Base-by-base conservation (phyloP, 768 basidiomycete species). In the Termitomyces sp. region DNA sequence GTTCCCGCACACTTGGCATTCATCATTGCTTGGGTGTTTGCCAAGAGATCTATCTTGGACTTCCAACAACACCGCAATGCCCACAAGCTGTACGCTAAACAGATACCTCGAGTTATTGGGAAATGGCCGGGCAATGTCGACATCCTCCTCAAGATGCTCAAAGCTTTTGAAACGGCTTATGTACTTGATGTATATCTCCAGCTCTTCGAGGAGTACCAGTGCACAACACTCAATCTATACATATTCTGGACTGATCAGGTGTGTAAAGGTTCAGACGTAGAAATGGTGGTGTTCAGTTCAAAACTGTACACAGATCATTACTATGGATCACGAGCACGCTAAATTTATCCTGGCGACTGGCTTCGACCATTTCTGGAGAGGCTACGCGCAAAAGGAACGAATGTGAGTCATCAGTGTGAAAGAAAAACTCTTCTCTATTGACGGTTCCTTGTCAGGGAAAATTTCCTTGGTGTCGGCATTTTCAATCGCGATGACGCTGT, bases 101-200 rank as follows among this genome's bases (percentile, higher is more conserved):
- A 68, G 2, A 80, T 86, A 47, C 84, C 84, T 3, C 70, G 76
- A 19, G 81, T 88, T 16, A 72, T 78, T 17, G 88, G 88, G 7
- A 84, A 79, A 71, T 88, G 85, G 85, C 88, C 86, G 3, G 88
- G 88, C n/a, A 89, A 89, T 65, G 70, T 89, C 62, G 88, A 91
- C 62, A 67, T 89, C 47, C 75, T 88, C 55, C 64, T 87, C 46
- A 73, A 69, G 53, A 79, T 85, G 73, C 74, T 79, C 61, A 71
- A 72, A 21, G 79, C 80, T 0, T 79, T 82, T 66, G 77, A 80
- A 59, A 81, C 76, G 21, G 77, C 77, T 62, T 89, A 89, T 66
- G 72, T 84, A 14, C 76, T 81, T 44, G 81, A 85, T 53, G 82
- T 82, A 3, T 87, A 87, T 59, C 74, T 80, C n/a, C 73, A 79